Evolutionary conservation across 192 early-diverging fungal genomes (phyloP).

Genomic region (Coemansia sp.): DNA sequence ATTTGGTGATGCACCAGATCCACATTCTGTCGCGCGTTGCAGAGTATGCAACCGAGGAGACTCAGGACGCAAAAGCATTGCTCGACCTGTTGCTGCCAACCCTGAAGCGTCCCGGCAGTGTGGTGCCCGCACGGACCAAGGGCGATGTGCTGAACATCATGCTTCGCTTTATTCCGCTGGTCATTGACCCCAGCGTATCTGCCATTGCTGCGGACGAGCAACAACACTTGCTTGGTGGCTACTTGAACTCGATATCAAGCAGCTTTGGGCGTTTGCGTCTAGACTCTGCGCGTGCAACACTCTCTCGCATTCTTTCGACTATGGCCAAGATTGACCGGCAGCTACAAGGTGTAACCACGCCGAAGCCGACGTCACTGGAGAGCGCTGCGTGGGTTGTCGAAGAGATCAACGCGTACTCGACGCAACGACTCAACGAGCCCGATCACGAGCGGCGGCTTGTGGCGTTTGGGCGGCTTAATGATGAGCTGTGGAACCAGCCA

Average conservation of each 20-base stretch:
- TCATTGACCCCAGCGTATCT: constrained; percentile 41
- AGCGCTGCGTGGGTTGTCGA: constrained; percentile 59
- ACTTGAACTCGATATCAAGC: constrained; percentile 67
- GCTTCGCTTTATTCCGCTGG: constrained; percentile 73
- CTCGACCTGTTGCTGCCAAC: constrained; percentile 82
- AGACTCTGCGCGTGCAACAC: constrained; percentile 62
- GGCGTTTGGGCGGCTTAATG: constrained; percentile 72
- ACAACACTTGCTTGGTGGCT: constrained; percentile 50
- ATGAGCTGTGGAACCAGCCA: constrained; percentile 59
- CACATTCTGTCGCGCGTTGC: constrained; percentile 77
- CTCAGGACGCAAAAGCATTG: constrained; percentile 64
- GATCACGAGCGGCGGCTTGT: constrained; percentile 83
- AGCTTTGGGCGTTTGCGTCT: constrained; percentile 69
- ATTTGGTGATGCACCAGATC: constrained; percentile 66
- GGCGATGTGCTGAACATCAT: constrained; percentile 81
- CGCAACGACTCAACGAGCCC: constrained; percentile 74
- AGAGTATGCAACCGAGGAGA: constrained; percentile 66
- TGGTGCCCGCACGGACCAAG: constrained; percentile 81
- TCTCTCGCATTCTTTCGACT: constrained; percentile 61
- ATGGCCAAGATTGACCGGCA: constrained; percentile 65
- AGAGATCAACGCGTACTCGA: constrained; percentile 81
- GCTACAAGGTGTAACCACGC: background rate
- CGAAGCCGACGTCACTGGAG: constrained; percentile 35
- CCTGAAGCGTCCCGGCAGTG: constrained; percentile 65
- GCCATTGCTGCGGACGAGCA: constrained; percentile 11